Percentiles rank a stretch among this genome's conserved stretches.
These are phyloP conservation scores for Bryoerythrophyllum caledonicum DNA, from an alignment of 225 moss, liverwort and hornwort species.

Conservation along the genomic window DNA sequence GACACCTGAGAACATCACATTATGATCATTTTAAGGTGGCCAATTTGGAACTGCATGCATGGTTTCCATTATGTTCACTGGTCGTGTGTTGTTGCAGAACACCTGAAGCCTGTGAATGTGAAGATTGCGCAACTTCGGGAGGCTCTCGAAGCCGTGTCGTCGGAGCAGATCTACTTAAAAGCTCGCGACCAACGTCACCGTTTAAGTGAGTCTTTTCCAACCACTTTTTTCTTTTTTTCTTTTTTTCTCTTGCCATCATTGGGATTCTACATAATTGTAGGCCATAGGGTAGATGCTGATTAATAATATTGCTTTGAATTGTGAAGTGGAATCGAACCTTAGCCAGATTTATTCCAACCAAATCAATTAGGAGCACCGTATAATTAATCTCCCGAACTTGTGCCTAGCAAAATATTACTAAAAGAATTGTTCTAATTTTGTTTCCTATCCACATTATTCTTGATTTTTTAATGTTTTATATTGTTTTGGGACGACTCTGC, in stretches of 20 bases:
- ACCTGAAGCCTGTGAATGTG: constrained; percentile 66
- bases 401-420: too few relatives aligned
- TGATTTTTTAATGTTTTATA: too few relatives aligned
- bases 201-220: constrained; percentile 47
- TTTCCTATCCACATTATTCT: too few relatives aligned
- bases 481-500: too few relatives aligned
- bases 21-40: too few relatives aligned
- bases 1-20: too few relatives aligned
- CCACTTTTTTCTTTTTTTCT: background rate
- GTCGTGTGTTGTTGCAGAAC: constrained; percentile 40
- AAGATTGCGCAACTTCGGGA: constrained; percentile 66
- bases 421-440: too few relatives aligned
- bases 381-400: too few relatives aligned
- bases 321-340: background rate
- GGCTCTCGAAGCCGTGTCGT: constrained; percentile 68
- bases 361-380: too few relatives aligned
- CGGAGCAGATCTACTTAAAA: constrained; percentile 76
- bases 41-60: too few relatives aligned
- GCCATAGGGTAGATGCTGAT: background rate
- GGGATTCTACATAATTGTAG: background rate
- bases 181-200: constrained; percentile 85
- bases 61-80: constrained; percentile 19
- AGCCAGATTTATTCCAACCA: background rate
- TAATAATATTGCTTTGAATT: background rate
- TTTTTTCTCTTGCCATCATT: background rate